Base-by-base conservation (phyloP, 2,329 filamentous ascomycete genomes). In the Fusarium foetens region DNA sequence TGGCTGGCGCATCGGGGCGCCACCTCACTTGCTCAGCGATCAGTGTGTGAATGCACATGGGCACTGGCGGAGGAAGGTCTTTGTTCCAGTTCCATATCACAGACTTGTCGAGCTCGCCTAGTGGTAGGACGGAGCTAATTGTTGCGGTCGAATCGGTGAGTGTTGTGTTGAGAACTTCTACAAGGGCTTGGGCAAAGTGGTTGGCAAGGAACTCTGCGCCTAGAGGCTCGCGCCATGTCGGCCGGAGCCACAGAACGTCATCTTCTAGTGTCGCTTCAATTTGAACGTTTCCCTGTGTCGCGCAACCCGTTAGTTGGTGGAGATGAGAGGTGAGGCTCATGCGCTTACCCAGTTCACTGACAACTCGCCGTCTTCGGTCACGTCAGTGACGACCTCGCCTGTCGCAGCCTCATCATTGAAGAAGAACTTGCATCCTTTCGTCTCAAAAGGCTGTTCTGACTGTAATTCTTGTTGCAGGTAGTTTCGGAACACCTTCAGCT, bases 21-120 rank as follows among this genome's bases (percentile, higher is more conserved):
- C 55, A 57, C n/a, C 52, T 63, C 49, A 76, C 76, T 42, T 76
- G 75, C 23, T 77, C 72, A 8, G 66, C 43, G 41, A 80, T 74
- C 36, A 78, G 33, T 0, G 75, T 65, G 51, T 79, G 78, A 16
- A 78, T 71, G 38, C 76, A 77, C 48, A 42, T 69, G 42, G 42
- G 62, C 27, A 43, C 66, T 12, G 58, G 51, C 2, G 68, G 63
- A 3, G 74, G 74, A 7, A 76, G 61, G 35, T 76, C 70, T 45
- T 71, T 75, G 29, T 76, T 76, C 74, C 74, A 76, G 33, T 60
- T 63, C 74, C 74, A 76, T 64, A 76, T 72, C n/a, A 75, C 64
- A 3, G 65, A 70, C 35, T 55, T 66, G 9, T 76, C 74, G 5
- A 76, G 49, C n/a, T 75, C 66, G 13, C 74, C 74, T 2, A 76